Percentiles rank a stretch among this genome's conserved stretches.
phyloP scores from a whole-genome alignment of 2,329 filamentous ascomycete species.

The Corynespora cassiicola region DNA sequence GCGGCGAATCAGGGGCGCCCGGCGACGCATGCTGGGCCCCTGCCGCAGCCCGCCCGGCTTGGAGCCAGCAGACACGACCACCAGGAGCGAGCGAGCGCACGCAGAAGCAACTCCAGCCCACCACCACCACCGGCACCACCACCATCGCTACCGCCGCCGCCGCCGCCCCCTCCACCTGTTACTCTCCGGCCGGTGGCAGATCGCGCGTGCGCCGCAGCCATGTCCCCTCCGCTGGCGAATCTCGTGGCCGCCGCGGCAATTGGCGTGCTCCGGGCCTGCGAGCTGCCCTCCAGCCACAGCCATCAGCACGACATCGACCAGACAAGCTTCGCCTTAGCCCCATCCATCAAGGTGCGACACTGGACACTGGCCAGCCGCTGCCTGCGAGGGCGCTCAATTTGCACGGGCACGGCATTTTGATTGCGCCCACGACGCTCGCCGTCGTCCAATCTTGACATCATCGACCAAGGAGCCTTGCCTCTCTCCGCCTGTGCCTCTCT shows the following conservation, averaged over 20 bases:
- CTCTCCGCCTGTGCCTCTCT: too few relatives aligned
- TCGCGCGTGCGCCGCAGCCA: not conserved
- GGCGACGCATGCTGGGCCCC: conserved; percentile 5
- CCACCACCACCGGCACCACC: conserved; percentile 2
- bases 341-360: conserved; percentile 30
- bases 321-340: conserved; percentile 15
- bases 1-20: conserved; percentile 16
- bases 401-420: too few relatives aligned
- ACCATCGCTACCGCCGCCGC: not conserved
- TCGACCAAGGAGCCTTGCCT: too few relatives aligned
- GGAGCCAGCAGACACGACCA: conserved; percentile 5
- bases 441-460: too few relatives aligned
- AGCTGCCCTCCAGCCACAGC: conserved; percentile 12
- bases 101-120: too few relatives aligned
- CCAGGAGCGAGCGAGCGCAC: too few relatives aligned
- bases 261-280: conserved; percentile 19
- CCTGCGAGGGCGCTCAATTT: conserved; percentile 12
- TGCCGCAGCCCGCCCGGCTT: too few relatives aligned
- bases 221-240: conserved; percentile 5
- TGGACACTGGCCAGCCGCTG: conserved; percentile 5
- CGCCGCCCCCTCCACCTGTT: not conserved
- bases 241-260: conserved; percentile 9
- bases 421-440: too few relatives aligned
- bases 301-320: conserved; percentile 5
- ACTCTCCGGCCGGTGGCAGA: not conserved